A percentile compares a stretch with the other conserved stretches of the same genome.
Evolutionary conservation across 768 basidiomycete genomes (phyloP).

Genomic region (Rhizopogon vulgaris): DNA sequence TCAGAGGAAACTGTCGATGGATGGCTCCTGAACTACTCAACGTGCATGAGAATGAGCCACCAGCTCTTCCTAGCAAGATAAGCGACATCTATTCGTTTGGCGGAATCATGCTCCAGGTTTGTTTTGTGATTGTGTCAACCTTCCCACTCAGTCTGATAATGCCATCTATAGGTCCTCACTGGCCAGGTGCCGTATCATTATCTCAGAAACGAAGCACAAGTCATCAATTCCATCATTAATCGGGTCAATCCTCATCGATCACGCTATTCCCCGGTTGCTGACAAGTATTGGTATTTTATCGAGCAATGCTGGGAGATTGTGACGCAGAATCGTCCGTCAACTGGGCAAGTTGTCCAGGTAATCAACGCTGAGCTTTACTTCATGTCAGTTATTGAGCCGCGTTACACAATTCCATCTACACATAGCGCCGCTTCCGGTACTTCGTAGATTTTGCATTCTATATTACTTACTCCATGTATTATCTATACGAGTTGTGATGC

Average conservation of each 20-base stretch:
- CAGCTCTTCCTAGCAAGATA: background rate
- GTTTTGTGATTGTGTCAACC: constrained; percentile 11
- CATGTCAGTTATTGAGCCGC: too few relatives aligned
- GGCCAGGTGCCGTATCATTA: constrained; percentile 18
- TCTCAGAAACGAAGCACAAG: constrained; percentile 8
- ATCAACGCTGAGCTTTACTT: too few relatives aligned
- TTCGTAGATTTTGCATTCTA: too few relatives aligned
- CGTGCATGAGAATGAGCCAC: background rate
- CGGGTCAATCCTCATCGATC: constrained; percentile 11
- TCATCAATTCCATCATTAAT: constrained; percentile 8
- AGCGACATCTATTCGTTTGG: constrained; percentile 42
- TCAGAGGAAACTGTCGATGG: constrained; percentile 35
- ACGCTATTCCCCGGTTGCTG: constrained; percentile 3
- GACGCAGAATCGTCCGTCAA: background rate
- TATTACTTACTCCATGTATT: too few relatives aligned
- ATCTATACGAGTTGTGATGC: too few relatives aligned
- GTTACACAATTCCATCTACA: too few relatives aligned
- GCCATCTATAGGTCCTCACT: background rate
- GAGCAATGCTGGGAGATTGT: constrained; percentile 23
- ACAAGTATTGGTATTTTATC: constrained; percentile 20
- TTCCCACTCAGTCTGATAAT: constrained; percentile 9
- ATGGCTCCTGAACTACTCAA: constrained; percentile 33
- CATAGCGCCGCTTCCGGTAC: too few relatives aligned
- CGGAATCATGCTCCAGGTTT: constrained; percentile 23
- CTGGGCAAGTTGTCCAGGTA: too few relatives aligned